These are phyloP conservation scores for Colletotrichum sp. DNA, from an alignment of 2,329 filamentous ascomycete genomes.

Conservation along the genomic window DNA sequence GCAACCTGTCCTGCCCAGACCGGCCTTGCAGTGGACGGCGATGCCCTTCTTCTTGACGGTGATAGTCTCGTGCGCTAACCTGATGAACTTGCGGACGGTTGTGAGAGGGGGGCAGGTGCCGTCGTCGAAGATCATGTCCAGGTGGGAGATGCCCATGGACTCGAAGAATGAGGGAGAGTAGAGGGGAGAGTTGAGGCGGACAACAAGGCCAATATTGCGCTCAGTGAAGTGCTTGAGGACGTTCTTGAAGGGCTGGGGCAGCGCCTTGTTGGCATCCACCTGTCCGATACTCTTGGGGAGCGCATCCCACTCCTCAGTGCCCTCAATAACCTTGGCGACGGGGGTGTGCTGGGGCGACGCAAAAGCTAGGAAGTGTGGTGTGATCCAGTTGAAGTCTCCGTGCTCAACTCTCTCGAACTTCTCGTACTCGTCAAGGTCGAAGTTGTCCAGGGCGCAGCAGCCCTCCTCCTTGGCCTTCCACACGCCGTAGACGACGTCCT, in stretches of 20 bases:
- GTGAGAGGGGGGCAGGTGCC: slow-evolving; percentile 90
- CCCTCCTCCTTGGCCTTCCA: slow-evolving; percentile 99
- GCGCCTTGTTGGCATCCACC: slow-evolving; percentile 70
- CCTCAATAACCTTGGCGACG: slow-evolving; percentile 72
- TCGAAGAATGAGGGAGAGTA: slow-evolving; percentile 99
- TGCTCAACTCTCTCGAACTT: slow-evolving; percentile 94
- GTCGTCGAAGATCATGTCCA: slow-evolving; percentile 99
- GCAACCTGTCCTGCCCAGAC: slow-evolving; percentile 92
- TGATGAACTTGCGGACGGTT: slow-evolving; percentile 94
- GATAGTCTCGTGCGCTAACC: slow-evolving; percentile 93
- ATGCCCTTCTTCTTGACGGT: slow-evolving; percentile 90
- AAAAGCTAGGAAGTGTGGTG: slow-evolving; percentile 92
- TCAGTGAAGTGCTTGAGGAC: slow-evolving; percentile 89
- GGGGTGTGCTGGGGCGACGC: slow-evolving; percentile 90
- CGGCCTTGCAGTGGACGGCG: slow-evolving; percentile 98
- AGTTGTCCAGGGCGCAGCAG: slow-evolving; percentile 89
- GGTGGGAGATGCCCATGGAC: slow-evolving; percentile 89
- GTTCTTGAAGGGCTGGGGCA: slow-evolving; percentile 93
- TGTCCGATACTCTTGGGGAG: slow-evolving; percentile 79
- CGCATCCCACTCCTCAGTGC: slow-evolving; percentile 74
- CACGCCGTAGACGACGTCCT: slow-evolving; percentile 97
- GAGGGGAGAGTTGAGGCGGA: slow-evolving; percentile 91
- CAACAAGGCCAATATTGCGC: slow-evolving; percentile 89
- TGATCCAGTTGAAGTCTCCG: slow-evolving; percentile 99
- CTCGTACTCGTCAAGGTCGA: slow-evolving; percentile 97